Evolutionary conservation across 345 rosid species (phyloP).

Genomic region (Erodium maritimum): DNA sequence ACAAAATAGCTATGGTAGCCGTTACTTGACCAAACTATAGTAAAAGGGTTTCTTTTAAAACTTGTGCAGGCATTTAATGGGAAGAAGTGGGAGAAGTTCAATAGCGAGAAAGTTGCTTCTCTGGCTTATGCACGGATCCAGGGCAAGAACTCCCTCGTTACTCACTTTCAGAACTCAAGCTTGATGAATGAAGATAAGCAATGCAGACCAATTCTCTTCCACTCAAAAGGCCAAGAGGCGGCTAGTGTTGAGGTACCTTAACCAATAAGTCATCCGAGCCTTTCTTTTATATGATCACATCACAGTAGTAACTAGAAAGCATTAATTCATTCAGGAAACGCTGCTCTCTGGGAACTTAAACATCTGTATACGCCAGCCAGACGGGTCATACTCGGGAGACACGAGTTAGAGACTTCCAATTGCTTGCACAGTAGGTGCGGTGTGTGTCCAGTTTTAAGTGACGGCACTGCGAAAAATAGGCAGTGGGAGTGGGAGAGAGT

Average conservation of each 20-base stretch:
- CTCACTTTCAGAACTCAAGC: constrained; percentile 85
- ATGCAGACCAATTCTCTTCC: constrained; percentile 68
- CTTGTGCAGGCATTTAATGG: constrained; percentile 69
- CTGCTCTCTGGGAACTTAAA: constrained; percentile 58
- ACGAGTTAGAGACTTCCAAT: constrained; percentile 14
- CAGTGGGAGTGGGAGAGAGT: constrained; percentile 28
- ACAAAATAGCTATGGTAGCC: too few species aligned
- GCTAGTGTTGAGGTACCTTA: constrained; percentile 45
- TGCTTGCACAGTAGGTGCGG: constrained; percentile 22
- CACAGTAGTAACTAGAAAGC: too few species aligned
- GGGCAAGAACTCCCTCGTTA: constrained; percentile 82
- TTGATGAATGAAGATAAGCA: constrained; percentile 77
- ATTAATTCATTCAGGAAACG: constrained; percentile 47
- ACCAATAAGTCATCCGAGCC: neutral
- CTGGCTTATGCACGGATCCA: constrained; percentile 92
- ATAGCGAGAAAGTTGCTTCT: constrained; percentile 89
- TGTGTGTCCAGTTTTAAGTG: too few species aligned
- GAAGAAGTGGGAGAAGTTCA: constrained; percentile 93
- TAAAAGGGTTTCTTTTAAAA: too few species aligned
- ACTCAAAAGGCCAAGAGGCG: constrained; percentile 51
- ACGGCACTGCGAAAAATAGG: constrained; percentile 8
- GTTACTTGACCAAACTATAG: too few species aligned
- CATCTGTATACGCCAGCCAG: constrained; percentile 52
- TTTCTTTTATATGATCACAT: neutral
- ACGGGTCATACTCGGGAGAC: constrained; percentile 61